phyloP scores from a whole-genome alignment of 257 asterid species.

The Nicotiana knightiana region DNA sequence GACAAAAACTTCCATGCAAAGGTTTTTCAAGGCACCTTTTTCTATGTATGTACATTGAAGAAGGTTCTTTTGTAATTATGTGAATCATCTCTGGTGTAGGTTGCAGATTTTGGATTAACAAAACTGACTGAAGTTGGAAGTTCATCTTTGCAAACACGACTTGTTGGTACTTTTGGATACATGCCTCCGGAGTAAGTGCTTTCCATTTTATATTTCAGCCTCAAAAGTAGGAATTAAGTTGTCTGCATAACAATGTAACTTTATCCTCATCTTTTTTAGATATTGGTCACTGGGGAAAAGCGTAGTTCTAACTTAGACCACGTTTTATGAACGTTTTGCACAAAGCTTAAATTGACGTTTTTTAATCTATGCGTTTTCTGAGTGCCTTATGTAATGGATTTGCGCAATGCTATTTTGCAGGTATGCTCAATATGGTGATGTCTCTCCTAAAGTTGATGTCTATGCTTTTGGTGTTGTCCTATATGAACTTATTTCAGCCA shows the following conservation, averaged over 20 bases:
- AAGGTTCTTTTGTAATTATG: neutral
- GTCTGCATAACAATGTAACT: neutral
- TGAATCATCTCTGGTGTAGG: slow-evolving; percentile 38
- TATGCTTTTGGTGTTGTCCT: slow-evolving; percentile 95
- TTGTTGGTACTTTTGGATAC: slow-evolving; percentile 96
- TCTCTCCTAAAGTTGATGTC: slow-evolving; percentile 91
- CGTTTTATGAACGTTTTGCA: neutral
- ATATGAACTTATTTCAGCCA: slow-evolving; percentile 84
- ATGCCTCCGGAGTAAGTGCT: slow-evolving; percentile 96
- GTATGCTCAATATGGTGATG: slow-evolving; percentile 87
- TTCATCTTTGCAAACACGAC: slow-evolving; percentile 74
- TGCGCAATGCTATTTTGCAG: slow-evolving; percentile 33
- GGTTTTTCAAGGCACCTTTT: slow-evolving; percentile 36
- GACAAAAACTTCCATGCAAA: slow-evolving; percentile 81
- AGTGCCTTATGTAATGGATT: neutral
- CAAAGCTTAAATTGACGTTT: neutral
- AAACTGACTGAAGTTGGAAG: slow-evolving; percentile 91
- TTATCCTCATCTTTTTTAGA: neutral
- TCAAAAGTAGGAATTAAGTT: neutral
- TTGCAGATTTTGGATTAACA: slow-evolving; percentile 93
- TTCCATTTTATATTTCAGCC: neutral
- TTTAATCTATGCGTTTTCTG: neutral
- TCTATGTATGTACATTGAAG: slow-evolving; percentile 4
- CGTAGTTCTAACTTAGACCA: neutral
- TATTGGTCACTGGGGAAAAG: neutral